Conservation (phyloP, 108 stramenopile genomes). For the Parietichytrium sp. region DNA sequence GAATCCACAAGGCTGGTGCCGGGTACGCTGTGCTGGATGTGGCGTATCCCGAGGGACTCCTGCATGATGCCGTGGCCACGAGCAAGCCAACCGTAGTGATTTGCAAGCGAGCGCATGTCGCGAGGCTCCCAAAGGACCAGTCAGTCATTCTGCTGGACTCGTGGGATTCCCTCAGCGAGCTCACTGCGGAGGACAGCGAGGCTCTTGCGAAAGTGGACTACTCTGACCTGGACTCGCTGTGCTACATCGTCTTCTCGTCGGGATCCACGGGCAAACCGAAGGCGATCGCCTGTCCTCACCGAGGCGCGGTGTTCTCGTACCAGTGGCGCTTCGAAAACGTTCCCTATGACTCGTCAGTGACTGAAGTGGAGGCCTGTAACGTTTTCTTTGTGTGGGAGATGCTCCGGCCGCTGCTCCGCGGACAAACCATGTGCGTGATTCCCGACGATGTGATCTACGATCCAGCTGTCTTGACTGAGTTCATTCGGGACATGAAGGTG, state of each 20-base stretch:
- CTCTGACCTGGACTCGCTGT: conserved; percentile 61
- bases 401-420: conserved; percentile 66
- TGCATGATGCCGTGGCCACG: conserved; percentile 62
- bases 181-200: conserved; percentile 40
- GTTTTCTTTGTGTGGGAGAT: conserved; percentile 82
- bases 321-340: conserved; percentile 53
- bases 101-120: conserved; percentile 40
- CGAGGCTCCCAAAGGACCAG: conserved; percentile 50
- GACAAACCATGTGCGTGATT: conserved; percentile 65
- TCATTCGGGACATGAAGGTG: conserved; percentile 55
- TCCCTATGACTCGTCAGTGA: conserved; percentile 53
- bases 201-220: conserved; percentile 36
- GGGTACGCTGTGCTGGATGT: conserved; percentile 72
- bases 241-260: conserved; percentile 69
- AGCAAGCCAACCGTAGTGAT: conserved; percentile 57
- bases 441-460: conserved; percentile 73
- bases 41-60: conserved; percentile 69
- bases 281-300: conserved; percentile 69
- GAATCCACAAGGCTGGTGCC: conserved; percentile 66
- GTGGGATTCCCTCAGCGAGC: conserved; percentile 38
- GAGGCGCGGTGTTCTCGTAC: conserved; percentile 67
- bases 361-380: conserved; percentile 66
- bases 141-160: conserved; percentile 36
- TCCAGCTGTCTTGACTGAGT: conserved; percentile 57
- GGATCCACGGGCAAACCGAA: conserved; percentile 74